Evolutionary conservation across 2,329 filamentous ascomycete genomes (phyloP).

Genomic region (Xylaria sp.): DNA sequence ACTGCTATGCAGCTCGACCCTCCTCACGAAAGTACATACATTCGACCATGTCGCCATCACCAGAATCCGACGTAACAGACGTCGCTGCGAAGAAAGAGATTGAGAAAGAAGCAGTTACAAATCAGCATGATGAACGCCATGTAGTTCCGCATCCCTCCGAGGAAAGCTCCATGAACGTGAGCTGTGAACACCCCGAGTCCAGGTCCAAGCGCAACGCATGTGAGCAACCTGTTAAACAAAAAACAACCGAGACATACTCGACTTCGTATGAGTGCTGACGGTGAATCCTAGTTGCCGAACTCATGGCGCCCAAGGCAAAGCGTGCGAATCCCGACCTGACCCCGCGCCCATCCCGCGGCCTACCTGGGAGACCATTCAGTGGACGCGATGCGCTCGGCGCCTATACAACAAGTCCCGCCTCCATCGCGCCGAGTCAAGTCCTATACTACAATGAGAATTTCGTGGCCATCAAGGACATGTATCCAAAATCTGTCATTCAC

Average conservation of each 20-base stretch:
- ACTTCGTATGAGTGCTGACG: conserved; percentile 4
- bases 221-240: conserved; percentile 24
- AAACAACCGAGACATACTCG: not conserved
- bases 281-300: conserved; percentile 39
- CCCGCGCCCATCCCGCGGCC: conserved; percentile 18
- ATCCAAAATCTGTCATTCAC: conserved; percentile 80
- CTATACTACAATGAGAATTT: conserved; percentile 64
- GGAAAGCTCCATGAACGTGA: conserved; percentile 17
- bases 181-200: conserved; percentile 9
- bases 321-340: conserved; percentile 22
- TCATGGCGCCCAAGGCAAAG: conserved; percentile 49
- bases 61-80: conserved; percentile 33
- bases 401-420: conserved; percentile 61
- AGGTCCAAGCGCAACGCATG: conserved; percentile 37
- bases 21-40: not conserved
- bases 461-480: conserved; percentile 76
- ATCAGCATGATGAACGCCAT: not conserved
- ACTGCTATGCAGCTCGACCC: not conserved
- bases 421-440: conserved; percentile 53
- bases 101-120: too few relatives aligned
- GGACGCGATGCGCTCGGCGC: conserved; percentile 56
- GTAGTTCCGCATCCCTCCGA: conserved; percentile 32
- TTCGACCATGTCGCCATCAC: conserved; percentile 18
- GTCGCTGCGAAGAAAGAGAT: conserved; percentile 40
- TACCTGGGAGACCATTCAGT: conserved; percentile 31